Evolutionary conservation across 2,329 filamentous ascomycete species (phyloP), one percentile per base, ranked within the genome.

Genomic region (Catunica adiposa): DNA sequence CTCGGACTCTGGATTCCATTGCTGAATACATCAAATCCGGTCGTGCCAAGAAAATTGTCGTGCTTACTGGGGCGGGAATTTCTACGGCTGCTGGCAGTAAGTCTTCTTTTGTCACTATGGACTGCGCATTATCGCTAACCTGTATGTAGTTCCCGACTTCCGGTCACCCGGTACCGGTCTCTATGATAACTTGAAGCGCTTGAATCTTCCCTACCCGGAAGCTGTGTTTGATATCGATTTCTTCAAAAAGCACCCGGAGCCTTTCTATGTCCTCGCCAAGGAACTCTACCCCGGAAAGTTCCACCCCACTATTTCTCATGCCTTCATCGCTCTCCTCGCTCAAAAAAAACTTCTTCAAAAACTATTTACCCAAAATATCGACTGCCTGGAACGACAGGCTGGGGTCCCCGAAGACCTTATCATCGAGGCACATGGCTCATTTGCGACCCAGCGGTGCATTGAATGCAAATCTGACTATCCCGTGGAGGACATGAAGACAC

Each of bases 341-440:
- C 73, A 82, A 59, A 95, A 94, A 69, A 80, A 79, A 3, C 72
- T 90, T 42, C 72, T 98, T 23, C 72, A 84, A 61, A 92, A 89
- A 73, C 78, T 92, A 54, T 98, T 97, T 68, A 96, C 92, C 0
- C 92, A 98, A 66, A 98, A 98, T 65, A 97, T 98, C 62, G 92
- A 98, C 70, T 95, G 89, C 63, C 76, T 98, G 11, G 92, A 98
- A 69, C 80, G 89, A 22, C 76, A 79, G 61, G 92, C 90, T 11
- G 92, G 92, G 25, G 82, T 98, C 0, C 86, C 89, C 0, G 75
- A 72, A 0, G 81, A 90, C 1, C 82, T 78, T 67, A 89, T 98
- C 52, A 76, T 98, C 31, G 90, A 97, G 69, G 92, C 92, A 0
- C 92, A 98, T 67, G 92, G 92, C 48, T 95, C 88, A 66, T 98